Conservation (phyloP, 805 yeast species). For the Grigorovia transvaalensis region DNA sequence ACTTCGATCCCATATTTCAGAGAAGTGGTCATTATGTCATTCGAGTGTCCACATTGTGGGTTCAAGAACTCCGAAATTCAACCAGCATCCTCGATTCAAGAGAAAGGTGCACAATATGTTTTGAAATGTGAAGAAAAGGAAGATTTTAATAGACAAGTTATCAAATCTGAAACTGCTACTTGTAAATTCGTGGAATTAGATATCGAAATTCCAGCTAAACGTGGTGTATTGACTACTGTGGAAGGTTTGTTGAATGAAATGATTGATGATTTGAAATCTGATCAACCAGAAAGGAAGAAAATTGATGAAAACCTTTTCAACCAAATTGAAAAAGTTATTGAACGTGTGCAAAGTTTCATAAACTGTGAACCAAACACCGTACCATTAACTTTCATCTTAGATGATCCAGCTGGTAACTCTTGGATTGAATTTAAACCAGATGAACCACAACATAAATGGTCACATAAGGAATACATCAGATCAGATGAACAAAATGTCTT, state of each 20-base stretch:
- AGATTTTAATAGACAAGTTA: conserved; percentile 84
- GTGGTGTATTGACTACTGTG: conserved; percentile 85
- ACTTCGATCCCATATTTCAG: conserved; percentile 88
- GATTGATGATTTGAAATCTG: conserved; percentile 66
- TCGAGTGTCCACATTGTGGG: conserved; percentile 91
- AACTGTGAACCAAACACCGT: conserved; percentile 57
- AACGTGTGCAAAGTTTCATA: conserved; percentile 47
- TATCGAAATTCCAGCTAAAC: conserved; percentile 88
- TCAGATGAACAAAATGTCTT: conserved; percentile 80
- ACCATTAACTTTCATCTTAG: conserved; percentile 70
- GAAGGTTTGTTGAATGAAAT: conserved; percentile 84
- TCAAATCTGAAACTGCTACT: conserved; percentile 78
- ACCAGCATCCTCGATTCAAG: conserved; percentile 89
- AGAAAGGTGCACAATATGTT: conserved; percentile 68
- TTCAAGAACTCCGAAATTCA: conserved; percentile 87
- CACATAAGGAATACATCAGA: conserved; percentile 69
- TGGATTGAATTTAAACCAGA: conserved; percentile 88
- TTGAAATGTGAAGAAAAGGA: conserved; percentile 55
- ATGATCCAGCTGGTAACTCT: conserved; percentile 96
- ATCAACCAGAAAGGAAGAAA: conserved; percentile 70
- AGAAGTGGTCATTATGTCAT: conserved; percentile 88
- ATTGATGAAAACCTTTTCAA: conserved; percentile 64
- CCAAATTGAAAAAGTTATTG: conserved; percentile 63
- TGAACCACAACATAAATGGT: conserved; percentile 84
- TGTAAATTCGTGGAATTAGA: conserved; percentile 77